Conservation (phyloP, 1,284 basidiomycete genomes). For the Cutaneotrichosporon spelunceum region DNA sequence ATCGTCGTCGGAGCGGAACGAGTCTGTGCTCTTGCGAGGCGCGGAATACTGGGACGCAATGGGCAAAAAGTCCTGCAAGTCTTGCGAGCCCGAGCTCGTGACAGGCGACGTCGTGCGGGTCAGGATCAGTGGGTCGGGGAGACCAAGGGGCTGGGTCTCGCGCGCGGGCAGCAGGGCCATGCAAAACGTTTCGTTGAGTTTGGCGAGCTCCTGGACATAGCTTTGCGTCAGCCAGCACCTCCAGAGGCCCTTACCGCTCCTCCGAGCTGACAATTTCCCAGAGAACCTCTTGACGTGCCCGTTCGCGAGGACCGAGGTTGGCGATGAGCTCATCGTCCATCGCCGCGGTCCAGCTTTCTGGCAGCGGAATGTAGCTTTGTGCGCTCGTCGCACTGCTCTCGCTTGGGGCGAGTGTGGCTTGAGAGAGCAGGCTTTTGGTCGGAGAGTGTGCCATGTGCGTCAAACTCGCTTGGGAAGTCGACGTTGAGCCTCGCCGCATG, state of each 20-base stretch:
- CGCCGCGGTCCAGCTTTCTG: slow-evolving; percentile 90
- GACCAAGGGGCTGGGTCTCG: slow-evolving; percentile 52
- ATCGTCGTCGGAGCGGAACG: background rate
- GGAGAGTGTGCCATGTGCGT: slow-evolving; percentile 12
- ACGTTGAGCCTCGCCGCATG: background rate
- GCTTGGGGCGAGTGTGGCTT: slow-evolving; percentile 7
- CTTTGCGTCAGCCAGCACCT: slow-evolving; percentile 53
- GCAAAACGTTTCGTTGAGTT: slow-evolving; percentile 90
- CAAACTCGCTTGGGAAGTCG: background rate
- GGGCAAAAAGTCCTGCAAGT: slow-evolving; percentile 58
- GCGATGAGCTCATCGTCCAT: slow-evolving; percentile 92
- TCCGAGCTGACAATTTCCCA: slow-evolving; percentile 98
- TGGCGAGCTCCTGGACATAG: slow-evolving; percentile 84
- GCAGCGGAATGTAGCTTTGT: slow-evolving; percentile 54
- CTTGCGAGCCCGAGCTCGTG: slow-evolving; percentile 10
- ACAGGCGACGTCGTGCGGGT: slow-evolving; percentile 25
- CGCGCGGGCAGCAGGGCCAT: slow-evolving; percentile 80
- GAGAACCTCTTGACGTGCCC: slow-evolving; percentile 92
- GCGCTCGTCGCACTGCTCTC: slow-evolving; percentile 4
- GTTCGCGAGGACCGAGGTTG: slow-evolving; percentile 86
- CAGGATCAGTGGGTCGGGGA: slow-evolving; percentile 45
- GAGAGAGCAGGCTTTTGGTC: slow-evolving; percentile 12
- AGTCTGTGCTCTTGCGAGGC: slow-evolving; percentile 19
- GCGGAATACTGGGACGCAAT: slow-evolving; percentile 76
- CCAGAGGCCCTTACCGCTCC: slow-evolving; percentile 64